Conservation (phyloP, 768 basidiomycete genomes). For the Boletus reticulatus region DNA sequence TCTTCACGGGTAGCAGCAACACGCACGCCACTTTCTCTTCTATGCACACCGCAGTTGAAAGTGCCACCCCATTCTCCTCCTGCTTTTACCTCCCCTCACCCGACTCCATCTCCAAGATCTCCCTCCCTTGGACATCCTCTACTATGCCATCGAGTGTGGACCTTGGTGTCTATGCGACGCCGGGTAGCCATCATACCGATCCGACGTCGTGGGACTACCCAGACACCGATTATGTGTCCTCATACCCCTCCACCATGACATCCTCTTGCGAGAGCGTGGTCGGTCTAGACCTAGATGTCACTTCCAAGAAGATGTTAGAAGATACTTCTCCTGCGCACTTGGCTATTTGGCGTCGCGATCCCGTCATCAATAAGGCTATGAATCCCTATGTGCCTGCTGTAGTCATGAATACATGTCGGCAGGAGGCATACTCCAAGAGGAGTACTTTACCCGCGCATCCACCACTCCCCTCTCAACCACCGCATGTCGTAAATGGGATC, state of each 20-base stretch:
- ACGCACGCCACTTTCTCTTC: conserved; percentile 51
- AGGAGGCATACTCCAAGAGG: conserved; percentile 15
- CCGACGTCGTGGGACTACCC: conserved; percentile 46
- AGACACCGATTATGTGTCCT: conserved; percentile 46
- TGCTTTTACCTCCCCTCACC: conserved; percentile 53
- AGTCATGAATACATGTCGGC: conserved; percentile 28
- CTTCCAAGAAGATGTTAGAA: conserved; percentile 32
- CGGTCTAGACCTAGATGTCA: conserved; percentile 29
- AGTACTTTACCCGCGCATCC: conserved; percentile 8
- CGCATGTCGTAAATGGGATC: conserved; percentile 9
- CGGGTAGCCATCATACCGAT: conserved; percentile 51
- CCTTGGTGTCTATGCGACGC: conserved; percentile 39
- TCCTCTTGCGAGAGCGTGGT: conserved; percentile 36
- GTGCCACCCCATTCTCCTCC: conserved; percentile 54
- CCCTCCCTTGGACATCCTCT: conserved; percentile 32
- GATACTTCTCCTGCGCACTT: conserved; percentile 31
- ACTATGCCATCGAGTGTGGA: conserved; percentile 39
- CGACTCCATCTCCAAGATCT: conserved; percentile 37
- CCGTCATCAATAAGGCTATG: conserved; percentile 23
- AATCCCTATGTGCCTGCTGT: conserved; percentile 24
- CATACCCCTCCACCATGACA: conserved; percentile 44
- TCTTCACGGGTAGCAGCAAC: conserved; percentile 41
- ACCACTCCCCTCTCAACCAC: conserved; percentile 12
- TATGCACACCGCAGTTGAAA: conserved; percentile 76
- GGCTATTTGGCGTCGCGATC: conserved; percentile 33